Conservation (phyloP, 768 basidiomycete genomes). For the Auriscalpium vulgare region DNA sequence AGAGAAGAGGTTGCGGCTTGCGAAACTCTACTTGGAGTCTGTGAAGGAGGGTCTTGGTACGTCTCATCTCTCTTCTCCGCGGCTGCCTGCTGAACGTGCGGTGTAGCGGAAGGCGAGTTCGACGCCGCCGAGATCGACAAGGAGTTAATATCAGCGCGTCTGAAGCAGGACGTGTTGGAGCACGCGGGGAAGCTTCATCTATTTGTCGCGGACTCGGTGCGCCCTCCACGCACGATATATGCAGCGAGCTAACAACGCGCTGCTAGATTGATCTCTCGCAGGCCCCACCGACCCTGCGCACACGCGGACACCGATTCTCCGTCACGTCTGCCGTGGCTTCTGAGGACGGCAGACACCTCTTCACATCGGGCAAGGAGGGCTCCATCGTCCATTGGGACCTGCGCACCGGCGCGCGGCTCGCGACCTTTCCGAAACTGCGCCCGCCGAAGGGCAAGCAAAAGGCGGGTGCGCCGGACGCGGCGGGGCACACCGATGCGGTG, state of each 20-base stretch:
- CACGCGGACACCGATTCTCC: slow-evolving; percentile 67
- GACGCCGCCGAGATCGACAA: slow-evolving; percentile 95
- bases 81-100: not conserved
- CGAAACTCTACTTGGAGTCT: slow-evolving; percentile 82
- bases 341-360: slow-evolving; percentile 66
- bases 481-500: slow-evolving; percentile 86
- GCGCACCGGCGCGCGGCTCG: slow-evolving; percentile 47
- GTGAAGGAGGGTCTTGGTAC: slow-evolving; percentile 67
- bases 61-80: slow-evolving; percentile 17
- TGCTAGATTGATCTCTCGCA: slow-evolving; percentile 49
- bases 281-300: slow-evolving; percentile 46
- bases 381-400: slow-evolving; percentile 83
- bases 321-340: slow-evolving; percentile 79
- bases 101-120: slow-evolving; percentile 74
- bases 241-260: not conserved
- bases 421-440: slow-evolving; percentile 54
- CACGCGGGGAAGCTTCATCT: slow-evolving; percentile 83
- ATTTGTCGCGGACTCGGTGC: slow-evolving; percentile 67
- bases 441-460: slow-evolving; percentile 40
- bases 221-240: slow-evolving; percentile 17
- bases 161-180: slow-evolving; percentile 89
- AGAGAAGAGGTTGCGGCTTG: slow-evolving; percentile 84
- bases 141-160: slow-evolving; percentile 81
- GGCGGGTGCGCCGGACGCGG: slow-evolving; percentile 33
- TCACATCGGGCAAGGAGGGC: slow-evolving; percentile 88